Conservation (phyloP, 108 stramenopile genomes). For the Pinguiococcus pyrenoidosus region DNA sequence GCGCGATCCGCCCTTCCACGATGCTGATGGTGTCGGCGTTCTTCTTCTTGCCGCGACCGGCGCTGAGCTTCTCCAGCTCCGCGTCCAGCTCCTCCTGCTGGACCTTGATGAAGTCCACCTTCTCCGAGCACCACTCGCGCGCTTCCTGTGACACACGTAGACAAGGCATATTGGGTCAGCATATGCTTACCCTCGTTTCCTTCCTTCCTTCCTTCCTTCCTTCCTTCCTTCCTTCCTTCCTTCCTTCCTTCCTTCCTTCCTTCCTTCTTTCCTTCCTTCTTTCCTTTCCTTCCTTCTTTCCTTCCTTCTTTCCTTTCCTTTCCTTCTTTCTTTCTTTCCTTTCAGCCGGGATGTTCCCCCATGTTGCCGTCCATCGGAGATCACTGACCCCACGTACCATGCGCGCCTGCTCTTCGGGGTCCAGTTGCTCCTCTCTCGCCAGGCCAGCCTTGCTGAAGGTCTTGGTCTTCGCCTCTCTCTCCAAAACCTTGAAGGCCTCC, state of each 20-base stretch:
- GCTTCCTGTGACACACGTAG: conserved; percentile 31
- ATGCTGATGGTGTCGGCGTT: conserved; percentile 60
- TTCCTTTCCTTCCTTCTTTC: conserved; percentile 19
- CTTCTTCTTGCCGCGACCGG: conserved; percentile 73
- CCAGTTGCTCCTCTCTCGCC: no score
- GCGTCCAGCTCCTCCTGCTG: conserved; percentile 65
- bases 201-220: no score
- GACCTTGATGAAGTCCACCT: conserved; percentile 51
- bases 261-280: no score
- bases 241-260: no score
- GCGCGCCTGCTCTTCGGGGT: conserved; percentile 60
- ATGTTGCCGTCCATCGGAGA: no score
- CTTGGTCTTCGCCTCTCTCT: conserved; percentile 98
- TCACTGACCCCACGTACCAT: not conserved
- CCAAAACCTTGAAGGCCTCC: conserved; percentile 97
- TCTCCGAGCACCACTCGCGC: conserved; percentile 54
- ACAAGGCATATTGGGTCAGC: no score
- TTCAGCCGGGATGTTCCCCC: no score
- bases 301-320: conserved; percentile 6
- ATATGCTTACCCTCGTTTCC: no score
- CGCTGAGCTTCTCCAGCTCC: conserved; percentile 58
- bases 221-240: no score
- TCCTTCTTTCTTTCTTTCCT: conserved; percentile 11
- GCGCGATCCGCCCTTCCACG: conserved; percentile 48
- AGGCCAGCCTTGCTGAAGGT: conserved; percentile 92